These are phyloP conservation scores for Exophiala alcalophila DNA, from an alignment of 2,329 filamentous ascomycete species.

Conservation along the genomic window DNA sequence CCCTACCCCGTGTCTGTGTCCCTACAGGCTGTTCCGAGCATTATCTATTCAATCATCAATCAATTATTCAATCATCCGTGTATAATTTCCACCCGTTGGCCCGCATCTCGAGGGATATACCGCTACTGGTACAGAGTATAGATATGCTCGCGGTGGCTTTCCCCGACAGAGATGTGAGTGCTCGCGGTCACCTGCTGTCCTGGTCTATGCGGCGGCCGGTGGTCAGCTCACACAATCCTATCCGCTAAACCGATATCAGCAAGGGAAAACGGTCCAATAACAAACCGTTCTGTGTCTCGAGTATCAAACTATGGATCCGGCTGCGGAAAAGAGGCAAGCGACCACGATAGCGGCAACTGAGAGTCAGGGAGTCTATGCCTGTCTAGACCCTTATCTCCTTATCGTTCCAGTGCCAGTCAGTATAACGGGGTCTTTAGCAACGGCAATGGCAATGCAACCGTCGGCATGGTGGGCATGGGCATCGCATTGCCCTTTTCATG, in stretches of 20 bases:
- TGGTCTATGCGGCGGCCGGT: too few species aligned
- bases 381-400: constrained; percentile 17
- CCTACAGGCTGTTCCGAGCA: too few species aligned
- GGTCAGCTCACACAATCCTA: too few species aligned
- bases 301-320: constrained; percentile 3
- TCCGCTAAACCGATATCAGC: constrained; percentile 23
- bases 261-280: constrained; percentile 17
- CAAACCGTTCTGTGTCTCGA: too few species aligned
- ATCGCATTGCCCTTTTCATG: constrained; percentile 14
- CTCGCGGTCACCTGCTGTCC: too few species aligned
- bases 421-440: constrained; percentile 2
- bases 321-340: constrained; percentile 21
- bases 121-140: neutral
- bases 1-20: too few species aligned
- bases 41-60: too few species aligned
- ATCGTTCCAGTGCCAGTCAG: constrained; percentile 15
- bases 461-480: constrained; percentile 11
- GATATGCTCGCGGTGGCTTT: constrained; percentile 19
- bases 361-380: constrained; percentile 6
- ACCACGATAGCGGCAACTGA: constrained; percentile 22
- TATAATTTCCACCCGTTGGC: too few species aligned
- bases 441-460: too few species aligned
- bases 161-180: constrained; percentile 2
- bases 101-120: neutral
- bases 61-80: too few species aligned